Evolutionary conservation across 108 stramenopile genomes (phyloP), one percentile per base, ranked within the genome.

Genomic region (Cyclotella cryptica): DNA sequence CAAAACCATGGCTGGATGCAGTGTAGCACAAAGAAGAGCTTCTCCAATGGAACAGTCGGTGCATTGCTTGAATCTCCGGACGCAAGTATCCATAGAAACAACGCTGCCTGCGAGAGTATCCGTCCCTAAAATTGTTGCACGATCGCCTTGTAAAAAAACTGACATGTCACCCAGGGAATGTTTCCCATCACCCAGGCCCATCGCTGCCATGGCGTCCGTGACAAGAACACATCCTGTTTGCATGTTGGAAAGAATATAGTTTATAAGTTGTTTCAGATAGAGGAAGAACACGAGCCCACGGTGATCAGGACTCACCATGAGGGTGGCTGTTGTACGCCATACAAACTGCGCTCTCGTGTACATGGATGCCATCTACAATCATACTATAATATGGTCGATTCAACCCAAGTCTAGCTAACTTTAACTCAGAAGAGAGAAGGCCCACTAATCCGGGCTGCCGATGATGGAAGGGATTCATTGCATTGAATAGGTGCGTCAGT

Each of bases 401-500:
- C 10, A 45, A 45, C 18, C 73, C 78, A 46, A 51, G 19, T 18
- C 46, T 49, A 19, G 21, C 54, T 24, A 79, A 49, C 28, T 47
- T 70, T 14, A 49, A 22, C 9, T 73, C 46, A 51, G 77, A 71
- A 24, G 70, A 73, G 40, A 84, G 75, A n/a, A 89, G 60, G 0
- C 89, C 89, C 4, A 84, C 68, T 26, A 89, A 69, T 43, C 89
- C 89, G 8, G 89, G 89, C n/a, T 77, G 52, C 11, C 89, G 79
- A 68, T 89, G 89, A 53, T 89, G 89, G 64, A 89, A 88, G 8
- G 82, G 71, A 40, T 69, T 72, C 89, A 89, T 89, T 17, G 89
- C 89, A 58, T 89, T 89, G 69, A 67, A 89, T 22, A 89, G 49
- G 71, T 89, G 89, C 10, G 89, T 89, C 10, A 88, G 55, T 14